A percentile compares a stretch with the other conserved stretches of the same genome.
phyloP scores from a whole-genome alignment of 495 filamentous ascomycete genomes.

The Parachaetomium inaequale region DNA sequence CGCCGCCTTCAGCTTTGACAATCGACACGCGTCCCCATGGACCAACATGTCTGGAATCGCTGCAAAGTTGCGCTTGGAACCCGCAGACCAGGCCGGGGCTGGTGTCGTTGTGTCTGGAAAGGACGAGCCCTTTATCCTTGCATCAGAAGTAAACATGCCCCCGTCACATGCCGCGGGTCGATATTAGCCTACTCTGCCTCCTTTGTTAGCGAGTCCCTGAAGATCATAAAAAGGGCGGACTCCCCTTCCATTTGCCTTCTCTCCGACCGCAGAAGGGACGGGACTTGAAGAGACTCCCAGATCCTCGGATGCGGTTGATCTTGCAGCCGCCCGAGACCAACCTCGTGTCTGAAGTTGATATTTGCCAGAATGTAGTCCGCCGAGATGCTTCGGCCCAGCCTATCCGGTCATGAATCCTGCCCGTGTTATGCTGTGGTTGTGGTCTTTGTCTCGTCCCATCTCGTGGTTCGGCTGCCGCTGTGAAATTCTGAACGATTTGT shows the following conservation, averaged over 20 bases:
- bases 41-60: not conserved
- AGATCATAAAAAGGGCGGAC: not conserved
- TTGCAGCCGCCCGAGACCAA: not conserved
- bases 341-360: constrained; percentile 30
- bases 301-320: not conserved
- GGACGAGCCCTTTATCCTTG: not conserved
- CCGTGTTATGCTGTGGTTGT: constrained; percentile 1
- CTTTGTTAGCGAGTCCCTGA: not conserved
- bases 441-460: constrained; percentile 5
- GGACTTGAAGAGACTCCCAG: not conserved
- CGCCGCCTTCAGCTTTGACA: not conserved
- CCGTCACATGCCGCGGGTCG: not conserved
- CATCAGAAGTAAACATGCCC: not conserved
- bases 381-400: not conserved
- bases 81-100: no score
- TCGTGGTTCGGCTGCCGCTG: not conserved
- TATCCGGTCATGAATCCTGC: not conserved
- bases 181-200: constrained; percentile 1
- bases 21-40: not conserved
- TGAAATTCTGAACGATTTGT: not conserved
- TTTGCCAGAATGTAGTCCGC: constrained; percentile 30
- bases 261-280: not conserved
- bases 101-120: not conserved
- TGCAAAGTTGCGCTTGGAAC: no score
- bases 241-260: not conserved